phyloP scores from a whole-genome alignment of 495 filamentous ascomycete species.

The Xylaria intraflava region DNA sequence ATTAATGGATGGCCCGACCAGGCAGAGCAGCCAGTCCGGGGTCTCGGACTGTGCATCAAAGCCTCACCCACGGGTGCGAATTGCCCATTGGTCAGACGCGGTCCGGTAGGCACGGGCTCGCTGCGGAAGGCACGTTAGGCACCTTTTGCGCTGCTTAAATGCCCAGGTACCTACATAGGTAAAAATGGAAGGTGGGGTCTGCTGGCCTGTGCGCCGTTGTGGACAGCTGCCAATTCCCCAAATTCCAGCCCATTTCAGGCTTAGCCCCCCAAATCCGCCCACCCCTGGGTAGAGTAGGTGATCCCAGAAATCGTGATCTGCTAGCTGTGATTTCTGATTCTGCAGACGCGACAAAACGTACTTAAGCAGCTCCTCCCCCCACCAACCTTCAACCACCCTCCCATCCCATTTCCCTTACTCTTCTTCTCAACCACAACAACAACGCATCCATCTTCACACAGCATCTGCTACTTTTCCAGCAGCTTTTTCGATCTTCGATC shows the following conservation, averaged over 20 bases:
- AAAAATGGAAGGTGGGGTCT: neutral
- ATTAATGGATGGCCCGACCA: neutral
- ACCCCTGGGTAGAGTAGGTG: conserved; percentile 18
- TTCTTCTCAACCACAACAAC: conserved; percentile 12
- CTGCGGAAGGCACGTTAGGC: no score
- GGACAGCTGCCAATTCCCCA: conserved; percentile 4
- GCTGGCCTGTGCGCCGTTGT: conserved; percentile 11
- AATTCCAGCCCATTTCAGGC: conserved; percentile 30
- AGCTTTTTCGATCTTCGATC: conserved; percentile 9
- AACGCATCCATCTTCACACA: conserved; percentile 11
- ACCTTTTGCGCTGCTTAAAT: no score
- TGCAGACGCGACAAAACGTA: conserved; percentile 41
- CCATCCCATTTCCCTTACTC: conserved; percentile 30
- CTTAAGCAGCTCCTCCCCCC: conserved; percentile 45
- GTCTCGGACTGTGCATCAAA: conserved; percentile 8
- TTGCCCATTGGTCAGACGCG: neutral
- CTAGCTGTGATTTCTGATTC: conserved; percentile 43
- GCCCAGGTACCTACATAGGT: neutral
- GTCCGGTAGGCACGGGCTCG: neutral
- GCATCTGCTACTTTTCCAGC: conserved; percentile 15
- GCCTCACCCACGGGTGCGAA: conserved; percentile 1
- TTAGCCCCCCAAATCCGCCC: conserved; percentile 33
- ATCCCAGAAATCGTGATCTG: conserved; percentile 14
- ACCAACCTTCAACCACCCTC: conserved; percentile 31
- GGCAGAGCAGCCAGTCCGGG: neutral